These are phyloP conservation scores for Rhodotorula mucilaginosa DNA, from an alignment of 1,284 basidiomycete species.

Conservation along the genomic window DNA sequence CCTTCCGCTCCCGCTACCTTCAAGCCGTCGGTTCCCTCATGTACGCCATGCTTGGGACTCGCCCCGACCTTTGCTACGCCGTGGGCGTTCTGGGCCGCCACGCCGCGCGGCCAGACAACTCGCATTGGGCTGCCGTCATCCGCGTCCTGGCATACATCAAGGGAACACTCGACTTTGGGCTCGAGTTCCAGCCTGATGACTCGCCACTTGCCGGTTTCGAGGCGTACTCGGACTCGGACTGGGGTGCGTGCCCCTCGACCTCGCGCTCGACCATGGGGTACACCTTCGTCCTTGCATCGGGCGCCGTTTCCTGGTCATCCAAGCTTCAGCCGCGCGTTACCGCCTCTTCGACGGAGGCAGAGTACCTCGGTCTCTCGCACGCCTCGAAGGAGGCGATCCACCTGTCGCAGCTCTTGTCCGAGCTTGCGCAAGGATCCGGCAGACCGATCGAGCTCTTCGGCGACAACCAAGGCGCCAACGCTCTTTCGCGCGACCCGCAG, in stretches of 20 bases:
- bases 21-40: conserved; percentile 46
- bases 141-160: conserved; percentile 47
- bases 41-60: conserved; percentile 46
- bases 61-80: conserved; percentile 48
- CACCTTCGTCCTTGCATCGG: not conserved
- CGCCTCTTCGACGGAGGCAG: not conserved
- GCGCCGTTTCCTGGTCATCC: not conserved
- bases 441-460: conserved; percentile 22
- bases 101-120: conserved; percentile 40
- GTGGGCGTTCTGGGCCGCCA: conserved; percentile 47
- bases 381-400: conserved; percentile 52
- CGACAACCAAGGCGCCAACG: conserved; percentile 33
- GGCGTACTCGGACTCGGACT: conserved; percentile 16
- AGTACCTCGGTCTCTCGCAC: conserved; percentile 55
- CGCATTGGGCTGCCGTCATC: conserved; percentile 45
- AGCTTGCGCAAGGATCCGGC: conserved; percentile 36
- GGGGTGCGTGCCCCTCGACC: not conserved
- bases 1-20: conserved; percentile 1
- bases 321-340: not conserved
- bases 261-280: not conserved
- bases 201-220: conserved; percentile 10
- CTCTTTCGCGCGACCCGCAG: conserved; percentile 44
- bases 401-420: conserved; percentile 45
- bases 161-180: conserved; percentile 40
- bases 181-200: conserved; percentile 30